Evolutionary conservation across 139 green algal species (phyloP), one percentile per base, ranked within the genome.

Genomic region (Deuterostichococcus epilithicus): DNA sequence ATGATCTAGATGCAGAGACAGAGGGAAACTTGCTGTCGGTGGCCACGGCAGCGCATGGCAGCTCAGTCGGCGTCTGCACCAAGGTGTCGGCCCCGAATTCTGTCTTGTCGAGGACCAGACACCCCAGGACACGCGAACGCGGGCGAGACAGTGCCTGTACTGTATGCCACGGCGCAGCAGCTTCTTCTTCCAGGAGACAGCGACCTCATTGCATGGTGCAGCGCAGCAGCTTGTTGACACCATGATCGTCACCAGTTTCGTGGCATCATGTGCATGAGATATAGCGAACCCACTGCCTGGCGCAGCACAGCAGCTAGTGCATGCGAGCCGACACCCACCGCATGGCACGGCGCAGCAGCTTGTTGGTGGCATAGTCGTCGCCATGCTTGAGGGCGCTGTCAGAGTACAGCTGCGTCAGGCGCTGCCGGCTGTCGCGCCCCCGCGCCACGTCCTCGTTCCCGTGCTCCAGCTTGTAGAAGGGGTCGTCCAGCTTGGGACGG

Each of bases 321-420:
- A 35, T 22, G 5, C 59, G n/a, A 18, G 26, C 15, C 65, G 39
- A 25, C 0, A 23, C 77, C 0, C 42, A 82, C 78, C 78, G 73
- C 8, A 78, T 35, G 23, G 58, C 47, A 25, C 76, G 76, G 0
- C 89, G 47, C 33, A 93, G 80, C 60, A 45, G 42, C 66, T 81
- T 83, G 86, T 95, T 95, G 26, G 87, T 73, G 4, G 70, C 66
- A 67, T 89, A 92, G n/a, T 82, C 76, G 68, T 93, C 81, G 58
- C 66, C 76, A 73, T 87, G 75, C 66, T 83, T 74, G 28, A 35
- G 75, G 3, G 26, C 37, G 77, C 78, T 74, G n/a, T 81, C 74
- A 10, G 87, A 80, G n/a, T 79, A 69, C 67, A 92, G 76, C 26
- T 77, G 75, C 1, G 78, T 37, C 37, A 94, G 33, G 20, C 79